Base-by-base conservation (phyloP, 441 rosid species). In the Kokia cookei region DNA sequence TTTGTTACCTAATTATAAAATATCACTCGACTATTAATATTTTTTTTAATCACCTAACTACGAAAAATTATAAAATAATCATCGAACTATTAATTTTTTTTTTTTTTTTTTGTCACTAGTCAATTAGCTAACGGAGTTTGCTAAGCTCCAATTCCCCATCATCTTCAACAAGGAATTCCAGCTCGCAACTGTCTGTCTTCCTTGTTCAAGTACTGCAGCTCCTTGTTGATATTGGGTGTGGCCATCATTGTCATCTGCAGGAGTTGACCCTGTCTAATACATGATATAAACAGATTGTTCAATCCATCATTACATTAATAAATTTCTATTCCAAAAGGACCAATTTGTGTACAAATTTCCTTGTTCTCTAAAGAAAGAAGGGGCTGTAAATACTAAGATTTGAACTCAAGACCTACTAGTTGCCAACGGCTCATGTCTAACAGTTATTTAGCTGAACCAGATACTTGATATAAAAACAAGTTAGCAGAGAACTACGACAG, bases 201-300 rank as follows among this genome's bases (percentile, higher is more conserved):
- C 88, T 93, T 89, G 87, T 91, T 93, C 72, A 95, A 84, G 82
- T 95, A 91, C 55, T 90, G 99, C 75, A 93, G 91, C 84, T 93
- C 98, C 84, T 93, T 95, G 84, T 90, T 93, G 75, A 95, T 87
- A 86, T 93, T 90, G 77, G 96, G 98, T 5, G 98, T 89, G 59
- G 98, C 87, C 97, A 93, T 95, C 99, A 93, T 91, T 51, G 93
- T 93, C 87, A 91, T 75, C 78, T 95, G 96, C 91, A 90, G 80
- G 82, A 95, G 64, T 76, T 91, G 91, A 54, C 96, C 99, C 98
- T 93, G 78, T 78, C 15, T 19, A 60, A 71, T 48, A 60, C 11
- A 53, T 12, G 70, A 75, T 5, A 40, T 57, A 14, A 45, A 58
- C n/a, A 32, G 63, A 14, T 7, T 5, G 12, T 37, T 73, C 62